Evolutionary conservation across 306 rosid species (phyloP), one percentile per base, ranked within the genome.

Genomic region (Crataegus laevigata): DNA sequence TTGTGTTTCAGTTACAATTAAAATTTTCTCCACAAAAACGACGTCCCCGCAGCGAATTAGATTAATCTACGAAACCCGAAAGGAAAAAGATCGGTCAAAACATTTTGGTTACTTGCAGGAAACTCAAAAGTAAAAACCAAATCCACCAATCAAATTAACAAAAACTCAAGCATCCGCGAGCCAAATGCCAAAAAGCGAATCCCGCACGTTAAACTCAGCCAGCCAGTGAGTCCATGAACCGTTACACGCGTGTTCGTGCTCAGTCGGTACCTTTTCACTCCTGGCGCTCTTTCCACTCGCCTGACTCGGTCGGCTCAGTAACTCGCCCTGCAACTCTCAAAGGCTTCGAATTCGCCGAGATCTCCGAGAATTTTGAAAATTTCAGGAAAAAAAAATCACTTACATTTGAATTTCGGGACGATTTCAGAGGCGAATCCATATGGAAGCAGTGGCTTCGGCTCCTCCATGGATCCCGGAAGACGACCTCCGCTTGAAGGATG

Each of bases 401-500:
- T 13, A 15, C 25, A 17, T 3, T 72, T 72, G 7, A 24, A 14
- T 71, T 78, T 25, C 61, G 38, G 42, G 42, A 42, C 25, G 24
- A 11, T 38, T 17, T 45, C 36, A 5, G 76, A 28, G 57, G 28
- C 43, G 79, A 87, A 82, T 61, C 66, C 45, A 59, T n/a, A 72
- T 85, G 79, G 78, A 64, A 24, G 65, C 78, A 15, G 51, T 29
- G 15, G 69, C 85, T 73, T 68, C 90, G 12, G 73, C 45, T 12
- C 72, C 85, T 68, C 81, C 85, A 1, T 93, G 96, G 98, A 67
- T 57, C 70, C 84, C 91, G 1, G 91, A 93, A 55, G 98, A 93
- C 32, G 98, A 93, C 80, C 85, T 93, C 45, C 85, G 87, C 60
- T 79, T 93, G 71, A 93, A 90, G 80, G 87, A 86, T 82, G 85